Percentiles rank a stretch among this genome's conserved stretches.
Conservation (phyloP, 371 early-diverging fungal genomes). For the Mortierella sp. region DNA sequence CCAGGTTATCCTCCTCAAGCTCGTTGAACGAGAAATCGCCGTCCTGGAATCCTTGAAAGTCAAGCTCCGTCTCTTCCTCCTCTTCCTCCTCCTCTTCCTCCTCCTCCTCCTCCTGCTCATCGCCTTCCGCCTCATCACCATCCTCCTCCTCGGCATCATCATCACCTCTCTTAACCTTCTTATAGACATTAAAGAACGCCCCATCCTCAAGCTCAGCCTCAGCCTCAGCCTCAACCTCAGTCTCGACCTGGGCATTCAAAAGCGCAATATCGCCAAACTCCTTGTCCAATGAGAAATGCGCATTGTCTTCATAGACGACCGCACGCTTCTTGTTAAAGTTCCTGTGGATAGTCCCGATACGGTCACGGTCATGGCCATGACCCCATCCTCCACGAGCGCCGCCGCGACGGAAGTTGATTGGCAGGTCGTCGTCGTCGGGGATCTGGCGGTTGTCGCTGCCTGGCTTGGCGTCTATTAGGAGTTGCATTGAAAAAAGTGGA, state of each 20-base stretch:
- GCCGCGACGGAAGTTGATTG: conserved; percentile 30
- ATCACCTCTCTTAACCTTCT: neutral
- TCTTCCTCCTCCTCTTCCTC: conserved; percentile 16
- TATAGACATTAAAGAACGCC: neutral
- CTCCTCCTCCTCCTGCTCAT: conserved; percentile 13
- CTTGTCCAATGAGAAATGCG: conserved; percentile 8
- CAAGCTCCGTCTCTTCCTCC: neutral
- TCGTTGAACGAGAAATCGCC: neutral
- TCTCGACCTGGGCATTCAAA: conserved; percentile 7
- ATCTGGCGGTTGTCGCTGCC: neutral
- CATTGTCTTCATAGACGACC: conserved; percentile 31
- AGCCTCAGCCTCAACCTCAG: conserved; percentile 8
- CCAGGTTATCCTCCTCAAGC: neutral
- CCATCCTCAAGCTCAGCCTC: neutral
- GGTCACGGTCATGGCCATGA: conserved; percentile 24
- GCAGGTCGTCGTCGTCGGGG: conserved; percentile 15
- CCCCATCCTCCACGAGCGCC: conserved; percentile 35
- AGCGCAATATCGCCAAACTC: conserved; percentile 14
- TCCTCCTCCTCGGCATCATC: conserved; percentile 6
- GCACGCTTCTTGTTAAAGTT: conserved; percentile 15
- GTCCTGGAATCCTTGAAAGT: neutral
- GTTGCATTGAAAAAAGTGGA: too few relatives aligned
- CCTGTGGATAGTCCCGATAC: neutral
- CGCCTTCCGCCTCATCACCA: conserved; percentile 4
- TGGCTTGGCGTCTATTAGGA: neutral